Base-by-base conservation (phyloP, 768 basidiomycete genomes). In the Rhizopogon salebrosus region DNA sequence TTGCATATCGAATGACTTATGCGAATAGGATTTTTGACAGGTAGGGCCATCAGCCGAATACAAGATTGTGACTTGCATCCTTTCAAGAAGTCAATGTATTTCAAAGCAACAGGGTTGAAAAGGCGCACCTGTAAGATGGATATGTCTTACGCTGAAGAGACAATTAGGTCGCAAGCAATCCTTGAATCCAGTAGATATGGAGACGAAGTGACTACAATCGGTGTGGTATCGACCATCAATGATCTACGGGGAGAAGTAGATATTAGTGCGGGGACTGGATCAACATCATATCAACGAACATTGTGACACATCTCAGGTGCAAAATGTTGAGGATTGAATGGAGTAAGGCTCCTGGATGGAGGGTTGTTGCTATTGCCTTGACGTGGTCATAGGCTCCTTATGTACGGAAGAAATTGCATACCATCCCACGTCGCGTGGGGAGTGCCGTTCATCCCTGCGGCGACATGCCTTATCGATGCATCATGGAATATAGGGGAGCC, bases 141-240 rank as follows among this genome's bases (percentile, higher is more conserved):
- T 60, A 57, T 90, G 87, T 54, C 84, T 73, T 62, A 71, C 65
- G 64, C 88, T 89, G 67, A 90, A 90, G 57, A 88, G 66, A 67
- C 88, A 90, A 58, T 84, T 79, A 3, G 72, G 63, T 55, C 73
- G 72, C 41, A 80, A 65, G 59, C 88, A 90, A 62, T 90, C 88
- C 60, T 86, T 80, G 43, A 77, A 67, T 51, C 75, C 78, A 18
- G 87, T 87, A 40, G 84, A 79, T 80, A 90, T 85, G 49, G 80
- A 78, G 54, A 81, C 71, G 66, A 90, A 89, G 66, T 89, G 87
- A 8, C 80, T 78, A 67, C 88, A 90, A 49, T 69, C 65, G 14
- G 82, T 80, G 70, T 88, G 80, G 67, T 75, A 87, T 58, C 86
- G 82, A 51, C 88, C 88, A 64, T 90, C 88, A 54, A 88, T 82